These are phyloP conservation scores for Xylaria bambusicola DNA, from an alignment of 495 filamentous ascomycete genomes.

Conservation along the genomic window DNA sequence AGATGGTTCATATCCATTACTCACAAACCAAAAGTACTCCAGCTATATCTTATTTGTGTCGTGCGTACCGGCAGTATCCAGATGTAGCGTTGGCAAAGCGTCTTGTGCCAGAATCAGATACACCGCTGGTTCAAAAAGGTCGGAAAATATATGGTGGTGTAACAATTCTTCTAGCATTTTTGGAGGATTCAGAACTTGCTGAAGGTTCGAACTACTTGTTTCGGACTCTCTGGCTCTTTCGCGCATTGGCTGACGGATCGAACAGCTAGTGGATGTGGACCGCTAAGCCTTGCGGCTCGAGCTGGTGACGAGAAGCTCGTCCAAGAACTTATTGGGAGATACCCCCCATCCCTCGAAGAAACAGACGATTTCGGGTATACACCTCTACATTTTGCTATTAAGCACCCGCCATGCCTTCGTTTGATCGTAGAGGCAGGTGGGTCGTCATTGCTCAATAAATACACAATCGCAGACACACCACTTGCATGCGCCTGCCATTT, in stretches of 20 bases:
- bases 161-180: background rate
- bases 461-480: too few relatives aligned
- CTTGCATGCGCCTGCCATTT: background rate
- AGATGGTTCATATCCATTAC: too few relatives aligned
- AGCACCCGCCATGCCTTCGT: background rate
- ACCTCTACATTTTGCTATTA: background rate
- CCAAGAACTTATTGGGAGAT: background rate
- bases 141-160: background rate
- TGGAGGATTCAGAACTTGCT: background rate
- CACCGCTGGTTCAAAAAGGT: background rate
- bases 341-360: background rate
- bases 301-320: background rate
- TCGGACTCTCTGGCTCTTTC: background rate
- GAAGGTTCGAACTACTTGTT: background rate
- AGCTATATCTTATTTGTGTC: too few relatives aligned
- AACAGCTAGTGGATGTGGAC: background rate
- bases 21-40: too few relatives aligned
- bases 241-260: background rate
- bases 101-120: background rate
- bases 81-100: background rate
- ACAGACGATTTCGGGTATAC: background rate
- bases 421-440: background rate
- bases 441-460: background rate
- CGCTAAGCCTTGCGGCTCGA: background rate
- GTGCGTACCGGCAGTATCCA: too few relatives aligned